These are phyloP conservation scores for Penicillium sp. DNA, from an alignment of 2,329 filamentous ascomycete genomes.

Conservation along the genomic window DNA sequence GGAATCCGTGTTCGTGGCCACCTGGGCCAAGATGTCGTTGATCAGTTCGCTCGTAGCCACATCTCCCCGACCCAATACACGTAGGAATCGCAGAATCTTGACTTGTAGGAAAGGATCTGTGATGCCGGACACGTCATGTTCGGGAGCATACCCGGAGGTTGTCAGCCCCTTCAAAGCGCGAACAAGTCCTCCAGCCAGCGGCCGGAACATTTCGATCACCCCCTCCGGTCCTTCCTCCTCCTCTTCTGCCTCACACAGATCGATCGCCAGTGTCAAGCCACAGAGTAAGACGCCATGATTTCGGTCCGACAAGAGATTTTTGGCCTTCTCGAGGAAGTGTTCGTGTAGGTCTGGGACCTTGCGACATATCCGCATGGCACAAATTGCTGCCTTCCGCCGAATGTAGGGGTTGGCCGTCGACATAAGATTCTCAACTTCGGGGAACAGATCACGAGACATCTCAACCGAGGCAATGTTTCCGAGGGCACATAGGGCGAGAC, in stretches of 20 bases:
- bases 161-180: constrained; percentile 88
- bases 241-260: constrained; percentile 92
- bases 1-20: constrained; percentile 95
- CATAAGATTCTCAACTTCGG: constrained; percentile 88
- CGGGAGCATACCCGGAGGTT: constrained; percentile 92
- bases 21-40: constrained; percentile 96
- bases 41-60: constrained; percentile 89
- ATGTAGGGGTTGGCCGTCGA: constrained; percentile 98
- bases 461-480: constrained; percentile 97
- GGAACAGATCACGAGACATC: constrained; percentile 96
- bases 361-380: constrained; percentile 96
- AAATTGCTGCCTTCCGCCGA: constrained; percentile 92
- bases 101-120: constrained; percentile 97
- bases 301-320: constrained; percentile 79
- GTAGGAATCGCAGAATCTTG: constrained; percentile 83
- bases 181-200: constrained; percentile 78
- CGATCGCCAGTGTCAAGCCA: constrained; percentile 83
- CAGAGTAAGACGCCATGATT: constrained; percentile 95
- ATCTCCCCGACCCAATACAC: constrained; percentile 83
- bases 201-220: constrained; percentile 85
- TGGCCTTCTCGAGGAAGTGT: constrained; percentile 93
- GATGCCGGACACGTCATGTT: constrained; percentile 97
- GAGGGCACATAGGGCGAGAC: constrained; percentile 89
- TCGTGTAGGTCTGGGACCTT: constrained; percentile 97
- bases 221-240: constrained; percentile 84